phyloP scores from a whole-genome alignment of 129 eudicot species.

The Solidago caesia region DNA sequence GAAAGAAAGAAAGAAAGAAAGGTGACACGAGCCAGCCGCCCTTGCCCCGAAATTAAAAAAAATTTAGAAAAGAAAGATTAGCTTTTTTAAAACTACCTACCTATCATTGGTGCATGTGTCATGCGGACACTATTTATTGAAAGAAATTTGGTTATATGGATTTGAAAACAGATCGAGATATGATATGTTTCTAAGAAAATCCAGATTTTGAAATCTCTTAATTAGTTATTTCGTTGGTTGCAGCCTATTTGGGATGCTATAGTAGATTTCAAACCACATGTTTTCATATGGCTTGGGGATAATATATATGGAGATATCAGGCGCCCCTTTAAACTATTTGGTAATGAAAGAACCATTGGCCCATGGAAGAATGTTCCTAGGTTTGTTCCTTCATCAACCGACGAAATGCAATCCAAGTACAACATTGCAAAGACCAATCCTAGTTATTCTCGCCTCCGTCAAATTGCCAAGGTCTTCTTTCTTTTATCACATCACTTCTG shows the following conservation, averaged over 20 bases:
- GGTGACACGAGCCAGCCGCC: too few species aligned
- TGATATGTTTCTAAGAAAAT: too few species aligned
- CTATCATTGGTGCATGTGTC: too few species aligned
- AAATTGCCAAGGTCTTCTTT: slow-evolving; percentile 37
- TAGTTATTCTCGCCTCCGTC: slow-evolving; percentile 49
- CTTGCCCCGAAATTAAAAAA: too few species aligned
- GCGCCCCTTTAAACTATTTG: slow-evolving; percentile 52
- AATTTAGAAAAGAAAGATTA: too few species aligned
- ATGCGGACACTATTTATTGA: too few species aligned
- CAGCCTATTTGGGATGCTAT: slow-evolving; percentile 69
- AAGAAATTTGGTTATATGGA: too few species aligned
- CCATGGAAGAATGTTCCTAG: slow-evolving; percentile 77
- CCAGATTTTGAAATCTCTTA: too few species aligned
- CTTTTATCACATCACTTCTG: not conserved
- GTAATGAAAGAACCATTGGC: slow-evolving; percentile 60
- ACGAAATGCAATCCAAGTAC: slow-evolving; percentile 51
- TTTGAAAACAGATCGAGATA: too few species aligned
- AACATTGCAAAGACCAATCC: slow-evolving; percentile 39
- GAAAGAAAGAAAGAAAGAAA: too few species aligned
- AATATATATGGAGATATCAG: slow-evolving; percentile 64
- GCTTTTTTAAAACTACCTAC: too few species aligned
- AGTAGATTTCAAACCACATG: slow-evolving; percentile 45
- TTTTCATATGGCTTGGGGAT: slow-evolving; percentile 73
- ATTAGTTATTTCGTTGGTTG: not conserved
- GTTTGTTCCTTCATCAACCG: slow-evolving; percentile 48